Evolutionary conservation across 805 yeast genomes (phyloP).

Genomic region (Saturnispora hagleri): DNA sequence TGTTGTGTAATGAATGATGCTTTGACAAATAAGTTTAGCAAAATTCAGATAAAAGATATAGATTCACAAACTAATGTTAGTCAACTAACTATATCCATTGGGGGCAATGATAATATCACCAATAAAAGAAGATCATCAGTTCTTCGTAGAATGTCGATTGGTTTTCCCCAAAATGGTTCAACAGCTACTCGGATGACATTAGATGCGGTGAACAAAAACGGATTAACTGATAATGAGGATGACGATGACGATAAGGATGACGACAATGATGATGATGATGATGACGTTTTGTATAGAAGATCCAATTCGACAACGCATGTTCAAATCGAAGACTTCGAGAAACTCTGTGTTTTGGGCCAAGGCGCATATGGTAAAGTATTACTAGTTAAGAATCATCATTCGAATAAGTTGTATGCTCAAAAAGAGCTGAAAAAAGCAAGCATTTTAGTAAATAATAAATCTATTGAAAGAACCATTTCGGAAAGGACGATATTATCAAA

Average conservation of each 20-base stretch:
- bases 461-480: slow-evolving; percentile 65
- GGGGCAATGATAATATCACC: not conserved
- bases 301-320: slow-evolving; percentile 9
- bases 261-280: slow-evolving; percentile 4
- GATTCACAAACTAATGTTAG: not conserved
- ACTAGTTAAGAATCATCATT: slow-evolving; percentile 51
- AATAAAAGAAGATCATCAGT: slow-evolving; percentile 22
- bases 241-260: slow-evolving; percentile 8
- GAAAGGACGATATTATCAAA: slow-evolving; percentile 60
- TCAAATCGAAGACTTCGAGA: slow-evolving; percentile 48
- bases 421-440: slow-evolving; percentile 77
- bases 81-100: not conserved
- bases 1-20: not conserved
- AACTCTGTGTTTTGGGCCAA: slow-evolving; percentile 64
- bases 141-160: slow-evolving; percentile 23
- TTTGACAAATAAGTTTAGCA: not conserved
- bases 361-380: slow-evolving; percentile 86
- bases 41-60: not conserved
- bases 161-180: slow-evolving; percentile 10
- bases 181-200: slow-evolving; percentile 1
- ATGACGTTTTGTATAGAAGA: slow-evolving; percentile 9
- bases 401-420: slow-evolving; percentile 68
- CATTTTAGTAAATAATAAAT: slow-evolving; percentile 42
- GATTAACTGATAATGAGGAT: slow-evolving; percentile 3
- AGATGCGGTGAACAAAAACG: slow-evolving; percentile 1